Percentiles rank a stretch among this genome's conserved stretches.
phyloP scores from a whole-genome alignment of 371 early-diverging fungal species.

The Smittium culicis region DNA sequence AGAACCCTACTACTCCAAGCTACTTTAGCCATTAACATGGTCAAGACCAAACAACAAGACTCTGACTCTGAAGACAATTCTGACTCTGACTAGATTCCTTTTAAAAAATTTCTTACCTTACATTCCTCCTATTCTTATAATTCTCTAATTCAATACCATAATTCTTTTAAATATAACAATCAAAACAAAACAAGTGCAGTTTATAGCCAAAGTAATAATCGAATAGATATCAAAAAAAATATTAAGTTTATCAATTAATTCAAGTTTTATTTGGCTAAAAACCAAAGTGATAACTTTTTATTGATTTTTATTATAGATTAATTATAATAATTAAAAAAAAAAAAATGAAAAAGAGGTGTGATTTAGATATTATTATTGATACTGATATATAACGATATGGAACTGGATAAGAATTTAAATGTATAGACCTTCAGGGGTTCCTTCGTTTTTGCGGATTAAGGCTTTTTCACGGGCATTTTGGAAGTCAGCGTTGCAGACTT shows the following conservation, averaged over 20 bases:
- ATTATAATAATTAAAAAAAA: too few relatives aligned
- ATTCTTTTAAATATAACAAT: too few relatives aligned
- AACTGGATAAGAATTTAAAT: conserved; percentile 33
- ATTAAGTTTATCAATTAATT: too few relatives aligned
- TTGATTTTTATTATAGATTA: too few relatives aligned
- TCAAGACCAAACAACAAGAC: background rate
- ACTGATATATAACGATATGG: background rate
- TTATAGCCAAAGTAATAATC: too few relatives aligned
- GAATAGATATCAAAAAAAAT: too few relatives aligned
- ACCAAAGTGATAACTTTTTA: too few relatives aligned
- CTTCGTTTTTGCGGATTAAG: conserved; percentile 95
- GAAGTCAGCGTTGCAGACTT: conserved; percentile 96
- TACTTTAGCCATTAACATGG: conserved; percentile 2
- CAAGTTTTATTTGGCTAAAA: too few relatives aligned
- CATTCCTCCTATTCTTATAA: background rate
- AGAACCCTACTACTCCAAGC: conserved; percentile 6
- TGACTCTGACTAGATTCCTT: background rate
- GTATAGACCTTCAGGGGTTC: conserved; percentile 93
- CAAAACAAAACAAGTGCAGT: too few relatives aligned
- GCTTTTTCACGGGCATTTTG: conserved; percentile 99
- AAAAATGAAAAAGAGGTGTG: too few relatives aligned
- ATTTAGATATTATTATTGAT: background rate
- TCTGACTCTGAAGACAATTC: background rate
- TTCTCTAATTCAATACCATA: too few relatives aligned
- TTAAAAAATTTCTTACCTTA: background rate